phyloP scores from a whole-genome alignment of 1,284 basidiomycete genomes.

The Neolentinus lepideus region DNA sequence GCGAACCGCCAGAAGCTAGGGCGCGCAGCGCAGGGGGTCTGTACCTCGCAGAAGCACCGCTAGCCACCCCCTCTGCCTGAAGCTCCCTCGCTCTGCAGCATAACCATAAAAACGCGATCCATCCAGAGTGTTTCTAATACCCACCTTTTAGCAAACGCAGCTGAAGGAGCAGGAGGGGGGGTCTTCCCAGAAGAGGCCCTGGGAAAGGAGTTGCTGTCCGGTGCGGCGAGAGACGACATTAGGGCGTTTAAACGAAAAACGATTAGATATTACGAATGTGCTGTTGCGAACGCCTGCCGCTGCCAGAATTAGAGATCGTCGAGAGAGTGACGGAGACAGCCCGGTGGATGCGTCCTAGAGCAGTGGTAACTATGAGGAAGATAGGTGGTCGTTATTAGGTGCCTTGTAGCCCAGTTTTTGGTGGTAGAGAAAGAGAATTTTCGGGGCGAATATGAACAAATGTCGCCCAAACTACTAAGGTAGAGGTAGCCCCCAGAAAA shows the following conservation, averaged over 20 bases:
- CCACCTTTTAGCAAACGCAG: conserved; percentile 82
- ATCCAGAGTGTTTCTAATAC: conserved; percentile 11
- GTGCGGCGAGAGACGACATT: conserved; percentile 78
- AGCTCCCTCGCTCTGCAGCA: conserved; percentile 68
- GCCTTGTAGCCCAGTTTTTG: conserved; percentile 5
- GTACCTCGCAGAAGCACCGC: conserved; percentile 48
- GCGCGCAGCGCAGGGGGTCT: conserved; percentile 75
- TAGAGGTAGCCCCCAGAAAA: conserved; percentile 3
- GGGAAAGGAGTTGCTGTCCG: conserved; percentile 65
- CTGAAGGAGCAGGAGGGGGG: conserved; percentile 83
- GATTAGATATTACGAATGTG: conserved; percentile 79
- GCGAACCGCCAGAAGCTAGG: conserved; percentile 60
- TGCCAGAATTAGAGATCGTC: conserved; percentile 2
- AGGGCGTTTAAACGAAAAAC: conserved; percentile 56
- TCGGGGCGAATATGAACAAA: conserved; percentile 3
- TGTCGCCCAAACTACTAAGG: conserved; percentile 3
- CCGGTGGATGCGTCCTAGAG: conserved; percentile 1
- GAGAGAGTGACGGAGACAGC: conserved; percentile 8
- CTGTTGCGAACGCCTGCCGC: conserved; percentile 9
- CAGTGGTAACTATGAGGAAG: conserved; percentile 3
- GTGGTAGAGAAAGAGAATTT: conserved; percentile 1
- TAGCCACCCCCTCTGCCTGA: conserved; percentile 64
- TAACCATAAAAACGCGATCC: neutral
- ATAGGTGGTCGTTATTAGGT: conserved; percentile 8
- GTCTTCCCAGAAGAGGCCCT: conserved; percentile 80